Evolutionary conservation across 179 eudicot species (phyloP), one percentile per base, ranked within the genome.

Genomic region (Vitellaria paradoxa): DNA sequence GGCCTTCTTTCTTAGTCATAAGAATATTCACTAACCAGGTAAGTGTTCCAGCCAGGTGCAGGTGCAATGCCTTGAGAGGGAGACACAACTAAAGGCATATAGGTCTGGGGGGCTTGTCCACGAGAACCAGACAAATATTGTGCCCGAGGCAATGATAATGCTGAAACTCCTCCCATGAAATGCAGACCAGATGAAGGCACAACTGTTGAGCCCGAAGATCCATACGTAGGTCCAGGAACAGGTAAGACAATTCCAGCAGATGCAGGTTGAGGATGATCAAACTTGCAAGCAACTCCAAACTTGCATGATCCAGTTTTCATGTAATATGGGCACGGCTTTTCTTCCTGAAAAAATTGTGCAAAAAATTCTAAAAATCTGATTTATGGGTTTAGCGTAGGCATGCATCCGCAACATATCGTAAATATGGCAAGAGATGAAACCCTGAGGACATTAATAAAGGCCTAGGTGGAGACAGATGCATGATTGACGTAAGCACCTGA

Each of bases 261-360:
- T 24, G 85, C 26, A 46, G 84, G 89, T 70, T 83, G 87, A 20
- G 97, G 97, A 80, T 92, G 97, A 80, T 91, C 76, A 78, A 89
- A 92, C 87, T 91, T 92, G 88, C 97, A 91, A 26, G 85, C 87
- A 49, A 65, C 69, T 79, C 97, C 95, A 80, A 80, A 92, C 84
- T 89, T 92, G 80, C 97, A 92, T 0, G 52, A 70, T 69, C 82
- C 87, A 57, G 87, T 87, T 73, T 84, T 85, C 90, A 92, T 71
- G 85, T 92, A 92, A 82, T 77, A 86, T 20, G 89, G 84, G 76
- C 97, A 92, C 11, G 91, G 71, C 78, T 79, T 88, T 85, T 85
- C 93, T 47, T 86, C 91, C 96, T 89, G 83, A 46, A 53, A 70
- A 61, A 59, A 4, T 72, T 37, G 45, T 6, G 57, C 40, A 9